A percentile compares a stretch with the other conserved stretches of the same genome.
These are phyloP conservation scores for Blepharisma undulans DNA, from an alignment of 169 alveolate genomes.

Conservation along the genomic window DNA sequence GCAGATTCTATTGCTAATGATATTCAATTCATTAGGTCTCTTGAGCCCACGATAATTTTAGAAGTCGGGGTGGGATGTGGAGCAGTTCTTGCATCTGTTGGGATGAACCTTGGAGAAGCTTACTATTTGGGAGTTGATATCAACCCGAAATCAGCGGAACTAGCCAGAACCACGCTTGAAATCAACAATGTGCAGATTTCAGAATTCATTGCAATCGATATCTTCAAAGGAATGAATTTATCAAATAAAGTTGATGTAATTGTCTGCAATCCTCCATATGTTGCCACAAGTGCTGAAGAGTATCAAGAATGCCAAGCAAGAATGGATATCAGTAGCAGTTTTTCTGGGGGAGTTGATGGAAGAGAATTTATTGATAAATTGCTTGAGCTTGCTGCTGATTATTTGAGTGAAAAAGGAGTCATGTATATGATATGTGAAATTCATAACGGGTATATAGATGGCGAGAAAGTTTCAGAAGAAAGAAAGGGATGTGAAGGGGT, in stretches of 20 bases:
- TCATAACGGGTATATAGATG: neutral
- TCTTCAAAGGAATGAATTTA: neutral
- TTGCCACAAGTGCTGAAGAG: constrained; percentile 47
- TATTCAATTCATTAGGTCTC: neutral
- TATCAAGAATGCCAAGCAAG: constrained; percentile 46
- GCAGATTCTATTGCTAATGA: neutral
- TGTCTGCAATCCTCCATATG: constrained; percentile 66
- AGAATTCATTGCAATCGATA: neutral
- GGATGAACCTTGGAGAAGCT: neutral
- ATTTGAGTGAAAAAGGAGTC: constrained; percentile 25
- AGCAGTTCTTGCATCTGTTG: constrained; percentile 5
- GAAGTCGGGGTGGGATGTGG: constrained; percentile 40
- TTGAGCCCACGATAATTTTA: neutral
- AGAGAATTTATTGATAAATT: constrained; percentile 54
- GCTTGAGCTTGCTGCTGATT: neutral
- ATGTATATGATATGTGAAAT: constrained; percentile 7
- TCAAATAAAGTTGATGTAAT: constrained; percentile 42
- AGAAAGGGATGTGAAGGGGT: constrained; percentile 38
- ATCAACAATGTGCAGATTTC: neutral
- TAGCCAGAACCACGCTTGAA: neutral
- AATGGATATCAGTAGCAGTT: constrained; percentile 52
- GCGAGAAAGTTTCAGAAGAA: neutral
- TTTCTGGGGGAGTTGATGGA: constrained; percentile 65
- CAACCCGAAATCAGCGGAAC: neutral
- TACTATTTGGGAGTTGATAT: constrained; percentile 25